Evolutionary conservation across 257 asterid genomes (phyloP).

Genomic region (Solanum microdontum): DNA sequence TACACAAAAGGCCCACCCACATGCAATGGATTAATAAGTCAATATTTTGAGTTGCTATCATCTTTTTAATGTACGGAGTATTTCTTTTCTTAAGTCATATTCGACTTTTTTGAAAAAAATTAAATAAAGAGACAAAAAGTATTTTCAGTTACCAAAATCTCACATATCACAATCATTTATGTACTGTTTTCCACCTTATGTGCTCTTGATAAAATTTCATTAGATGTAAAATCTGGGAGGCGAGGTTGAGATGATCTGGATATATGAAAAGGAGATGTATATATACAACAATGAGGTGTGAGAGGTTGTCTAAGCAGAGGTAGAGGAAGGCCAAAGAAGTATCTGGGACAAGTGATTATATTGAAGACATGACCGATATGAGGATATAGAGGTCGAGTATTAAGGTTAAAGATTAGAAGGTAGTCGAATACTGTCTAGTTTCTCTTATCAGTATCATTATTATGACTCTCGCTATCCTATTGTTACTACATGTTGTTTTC

Average conservation of each 20-base stretch:
- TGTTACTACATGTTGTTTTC: neutral
- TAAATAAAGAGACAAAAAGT: neutral
- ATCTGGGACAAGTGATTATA: neutral
- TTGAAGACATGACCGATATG: neutral
- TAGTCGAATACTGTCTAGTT: neutral
- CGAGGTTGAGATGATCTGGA: fast-evolving
- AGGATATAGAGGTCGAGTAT: neutral
- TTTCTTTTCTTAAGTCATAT: neutral
- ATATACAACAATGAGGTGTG: fast-evolving
- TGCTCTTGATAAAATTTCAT: neutral
- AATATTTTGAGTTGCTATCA: neutral
- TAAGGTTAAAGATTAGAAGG: neutral
- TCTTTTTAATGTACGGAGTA: neutral
- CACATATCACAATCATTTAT: neutral
- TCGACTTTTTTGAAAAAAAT: neutral
- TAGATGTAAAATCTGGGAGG: neutral
- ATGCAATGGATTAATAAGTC: conserved; percentile 16
- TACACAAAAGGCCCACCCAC: conserved; percentile 33
- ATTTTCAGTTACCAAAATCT: neutral
- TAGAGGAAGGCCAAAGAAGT: neutral
- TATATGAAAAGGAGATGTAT: neutral
- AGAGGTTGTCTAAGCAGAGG: fast-evolving
- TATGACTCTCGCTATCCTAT: neutral
- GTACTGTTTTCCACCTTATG: neutral
- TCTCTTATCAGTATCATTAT: neutral